Percentiles rank a stretch among this genome's conserved stretches.
Evolutionary conservation across 805 yeast genomes (phyloP).

Genomic region (Pichia deserticola): DNA sequence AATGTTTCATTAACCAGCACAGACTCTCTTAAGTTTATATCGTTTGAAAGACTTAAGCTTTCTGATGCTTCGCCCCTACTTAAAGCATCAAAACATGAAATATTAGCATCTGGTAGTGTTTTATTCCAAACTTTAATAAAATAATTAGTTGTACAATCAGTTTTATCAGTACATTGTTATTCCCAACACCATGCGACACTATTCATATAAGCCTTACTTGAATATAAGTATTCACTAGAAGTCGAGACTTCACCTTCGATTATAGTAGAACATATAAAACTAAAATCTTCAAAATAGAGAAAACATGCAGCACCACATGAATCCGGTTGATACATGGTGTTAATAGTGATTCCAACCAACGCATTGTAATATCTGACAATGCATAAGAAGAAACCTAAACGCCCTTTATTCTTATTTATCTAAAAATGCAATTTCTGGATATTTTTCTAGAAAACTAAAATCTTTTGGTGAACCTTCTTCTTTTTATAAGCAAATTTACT

Average conservation of each 20-base stretch:
- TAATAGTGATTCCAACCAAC: not conserved
- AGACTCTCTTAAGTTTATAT: not conserved
- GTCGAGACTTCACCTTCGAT: not conserved
- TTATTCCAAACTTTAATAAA: not conserved
- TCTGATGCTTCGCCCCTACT: not conserved
- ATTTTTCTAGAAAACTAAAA: no score
- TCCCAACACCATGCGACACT: conserved; percentile 4
- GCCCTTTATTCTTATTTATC: no score
- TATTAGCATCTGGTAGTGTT: not conserved
- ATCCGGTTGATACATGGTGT: not conserved
- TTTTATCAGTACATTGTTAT: not conserved
- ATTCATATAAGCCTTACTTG: not conserved
- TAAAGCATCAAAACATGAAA: not conserved
- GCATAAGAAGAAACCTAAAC: no score
- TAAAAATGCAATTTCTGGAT: no score
- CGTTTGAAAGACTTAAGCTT: not conserved
- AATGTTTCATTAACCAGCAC: not conserved
- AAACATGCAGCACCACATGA: not conserved
- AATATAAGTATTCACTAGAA: not conserved
- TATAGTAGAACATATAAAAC: not conserved
- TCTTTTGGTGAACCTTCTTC: no score
- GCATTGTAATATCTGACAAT: not conserved
- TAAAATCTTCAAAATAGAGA: not conserved
- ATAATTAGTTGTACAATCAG: not conserved
- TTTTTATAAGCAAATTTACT: no score